Base-by-base conservation (phyloP, 2,329 filamentous ascomycete genomes). In the Neodidymelliopsis sp. region DNA sequence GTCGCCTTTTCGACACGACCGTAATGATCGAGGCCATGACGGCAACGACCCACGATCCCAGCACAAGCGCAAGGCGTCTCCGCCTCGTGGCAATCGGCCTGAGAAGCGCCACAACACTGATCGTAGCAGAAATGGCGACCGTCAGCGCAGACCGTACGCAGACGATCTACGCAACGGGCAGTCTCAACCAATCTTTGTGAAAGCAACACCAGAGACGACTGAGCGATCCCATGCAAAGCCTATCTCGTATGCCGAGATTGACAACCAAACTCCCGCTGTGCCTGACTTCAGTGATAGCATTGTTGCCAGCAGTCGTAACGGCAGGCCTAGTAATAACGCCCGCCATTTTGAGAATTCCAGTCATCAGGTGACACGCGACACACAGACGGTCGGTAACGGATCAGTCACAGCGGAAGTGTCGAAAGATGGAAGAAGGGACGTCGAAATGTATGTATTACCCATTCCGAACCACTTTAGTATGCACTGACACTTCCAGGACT, bases 131-230 rank as follows among this genome's bases (percentile, higher is more conserved):
- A 67, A 77, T 78, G 53, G 73, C 79, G 85, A 89, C 60, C 73
- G 81, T 29, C 79, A 86, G 65, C 84, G 83, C 68, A 84, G 83
- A 60, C 76, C 81, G 24, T 82, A 83, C 60, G 85, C 87, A 75
- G 85, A 50, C 13, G 35, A 44, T n/a, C 11, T 41, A 13, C 29
- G 45, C 40, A 40, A 38, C 33, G 53, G 13, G 22, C 52, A 42
- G 23, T 29, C 40, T 24, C 42, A 39, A 23, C 40, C 50, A 30
- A 48, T 22, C 20, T 50, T 50, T 8, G 40, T 50, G 15, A 62
- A 42, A 36, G 57, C 53, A 20, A 45, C 43, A 8, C 51, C 41
- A 22, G 44, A 50, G 11, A 19, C 48, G 18, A 33, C 39, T 24
- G 56, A 61, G 34, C 49, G 57, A 20, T 39, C 54, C n/a, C 33